Evolutionary conservation across 495 filamentous ascomycete genomes (phyloP), one percentile per base, ranked within the genome.

Genomic region (Hyphodiscus hymeniophilus): DNA sequence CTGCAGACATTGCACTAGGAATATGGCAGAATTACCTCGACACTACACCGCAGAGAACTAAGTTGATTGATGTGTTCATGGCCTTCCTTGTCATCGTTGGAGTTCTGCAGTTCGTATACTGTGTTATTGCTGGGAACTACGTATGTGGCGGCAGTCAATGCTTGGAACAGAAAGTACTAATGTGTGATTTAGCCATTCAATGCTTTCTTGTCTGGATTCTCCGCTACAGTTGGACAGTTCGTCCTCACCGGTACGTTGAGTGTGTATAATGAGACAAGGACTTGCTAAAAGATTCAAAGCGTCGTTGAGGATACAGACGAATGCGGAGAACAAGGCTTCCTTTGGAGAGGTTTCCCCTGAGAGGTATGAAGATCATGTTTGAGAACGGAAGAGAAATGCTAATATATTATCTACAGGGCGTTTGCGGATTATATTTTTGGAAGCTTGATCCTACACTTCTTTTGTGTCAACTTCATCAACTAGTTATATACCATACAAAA

Each of bases 391-490:
- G 24, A 17, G 18, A 13, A 28, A 42, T 45, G 42, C 50, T 56
- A 43, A 54, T 28, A 26, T 18, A 20, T 31, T n/a, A n/a, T n/a
- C n/a, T 55, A 48, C 55, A 92, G 91, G 63, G 94, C 92, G 13
- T 98, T 98, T 65, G 92, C 92, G 57, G 92, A 98, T 74, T 98
- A 82, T 59, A 81, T 97, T 52, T 87, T 96, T 48, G 90, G 89
- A 60, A 95, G 89, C 62, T 60, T 98, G 64, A 85, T 98, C 59
- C 68, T 98, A 65, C 92, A 98, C 72, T 94, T 97, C 72, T 97
- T 98, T 75, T 98, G 92, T 68, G 84, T 96, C 57, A 97, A 98
- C 72, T 98, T 98, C 65, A 97, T 98, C 71, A 98, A 98, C 75
- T 97, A 52, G 22, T 12, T n/a, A 18, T 22, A 32, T 23, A 22